phyloP scores from a whole-genome alignment of 805 yeast species.

The Limtongia smithiae region DNA sequence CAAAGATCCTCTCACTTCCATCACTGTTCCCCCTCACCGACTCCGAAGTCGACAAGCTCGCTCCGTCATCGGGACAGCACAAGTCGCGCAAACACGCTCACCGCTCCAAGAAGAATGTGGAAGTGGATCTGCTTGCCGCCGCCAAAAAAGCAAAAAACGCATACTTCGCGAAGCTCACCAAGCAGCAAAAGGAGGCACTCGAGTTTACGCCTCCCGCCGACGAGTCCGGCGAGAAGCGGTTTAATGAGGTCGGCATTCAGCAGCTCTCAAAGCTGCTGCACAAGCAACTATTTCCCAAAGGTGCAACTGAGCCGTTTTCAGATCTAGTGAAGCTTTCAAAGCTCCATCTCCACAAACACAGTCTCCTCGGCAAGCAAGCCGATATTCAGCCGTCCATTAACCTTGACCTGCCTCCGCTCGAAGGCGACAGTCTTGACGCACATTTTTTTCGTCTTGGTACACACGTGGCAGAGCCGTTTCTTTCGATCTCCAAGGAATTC shows the following conservation, averaged over 20 bases:
- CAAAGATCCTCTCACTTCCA: too few relatives aligned
- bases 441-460: slow-evolving; percentile 72
- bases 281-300: slow-evolving; percentile 56
- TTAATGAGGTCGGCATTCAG: slow-evolving; percentile 79
- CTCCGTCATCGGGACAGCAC: too few relatives aligned
- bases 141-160: not conserved
- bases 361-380: slow-evolving; percentile 73
- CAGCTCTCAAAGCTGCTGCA: slow-evolving; percentile 61
- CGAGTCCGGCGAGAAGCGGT: slow-evolving; percentile 35
- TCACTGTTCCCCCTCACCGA: too few relatives aligned
- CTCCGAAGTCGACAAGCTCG: too few relatives aligned
- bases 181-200: not conserved
- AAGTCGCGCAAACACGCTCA: not conserved
- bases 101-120: not conserved
- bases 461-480: slow-evolving; percentile 57
- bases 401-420: slow-evolving; percentile 63
- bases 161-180: not conserved
- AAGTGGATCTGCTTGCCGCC: not conserved
- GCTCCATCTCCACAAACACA: slow-evolving; percentile 56
- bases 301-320: slow-evolving; percentile 31
- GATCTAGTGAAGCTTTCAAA: slow-evolving; percentile 53
- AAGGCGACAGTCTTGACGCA: slow-evolving; percentile 72
- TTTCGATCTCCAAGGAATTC: slow-evolving; percentile 49
- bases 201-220: slow-evolving; percentile 9
- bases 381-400: slow-evolving; percentile 55